Percentiles rank a stretch among this genome's conserved stretches.
These are phyloP conservation scores for Cladophialophora psammophila DNA, from an alignment of 2,329 filamentous ascomycete species.

Conservation along the genomic window DNA sequence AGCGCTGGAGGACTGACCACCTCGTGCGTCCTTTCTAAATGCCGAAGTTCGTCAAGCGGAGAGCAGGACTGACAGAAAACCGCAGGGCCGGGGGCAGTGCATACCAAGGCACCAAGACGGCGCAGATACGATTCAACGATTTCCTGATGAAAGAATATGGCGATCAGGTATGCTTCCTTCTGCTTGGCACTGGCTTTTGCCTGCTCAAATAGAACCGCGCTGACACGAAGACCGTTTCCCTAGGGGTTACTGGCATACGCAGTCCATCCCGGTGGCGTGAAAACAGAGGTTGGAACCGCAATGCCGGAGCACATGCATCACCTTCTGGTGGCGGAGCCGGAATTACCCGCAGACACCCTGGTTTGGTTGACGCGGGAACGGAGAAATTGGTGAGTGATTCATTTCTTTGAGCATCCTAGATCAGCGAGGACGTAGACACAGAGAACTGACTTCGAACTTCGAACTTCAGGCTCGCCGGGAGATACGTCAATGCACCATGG, in stretches of 20 bases:
- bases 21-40: constrained; percentile 29
- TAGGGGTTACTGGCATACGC: constrained; percentile 37
- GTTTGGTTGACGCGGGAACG: constrained; percentile 41
- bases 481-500: constrained; percentile 38
- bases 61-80: constrained; percentile 32
- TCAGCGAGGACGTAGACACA: neutral
- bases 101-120: constrained; percentile 58
- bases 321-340: constrained; percentile 46
- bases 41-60: neutral
- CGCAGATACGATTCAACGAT: constrained; percentile 55
- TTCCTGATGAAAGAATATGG: constrained; percentile 56
- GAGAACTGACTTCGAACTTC: neutral
- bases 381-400: constrained; percentile 41
- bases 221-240: neutral
- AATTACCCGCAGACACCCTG: constrained; percentile 54
- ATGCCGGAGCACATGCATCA: constrained; percentile 33
- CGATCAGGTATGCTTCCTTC: constrained; percentile 29
- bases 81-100: constrained; percentile 48
- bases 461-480: constrained; percentile 39
- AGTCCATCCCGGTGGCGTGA: constrained; percentile 37
- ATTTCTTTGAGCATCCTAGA: neutral
- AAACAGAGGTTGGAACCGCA: constrained; percentile 17
- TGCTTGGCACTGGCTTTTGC: neutral
- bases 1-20: constrained; percentile 49
- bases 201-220: neutral